Evolutionary conservation across 345 rosid species (phyloP).

Genomic region (Moringa oleifera): DNA sequence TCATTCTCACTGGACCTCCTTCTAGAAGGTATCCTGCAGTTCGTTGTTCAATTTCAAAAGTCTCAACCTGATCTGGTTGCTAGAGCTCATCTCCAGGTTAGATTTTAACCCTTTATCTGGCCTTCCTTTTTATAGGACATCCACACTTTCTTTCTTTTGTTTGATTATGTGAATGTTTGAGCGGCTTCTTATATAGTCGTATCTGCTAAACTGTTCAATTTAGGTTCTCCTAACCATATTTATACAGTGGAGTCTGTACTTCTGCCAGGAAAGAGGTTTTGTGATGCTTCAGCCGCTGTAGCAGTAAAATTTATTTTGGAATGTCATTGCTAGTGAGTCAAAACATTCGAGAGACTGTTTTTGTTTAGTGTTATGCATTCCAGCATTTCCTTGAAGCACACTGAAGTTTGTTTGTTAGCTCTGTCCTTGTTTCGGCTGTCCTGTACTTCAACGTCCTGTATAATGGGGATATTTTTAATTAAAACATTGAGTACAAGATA

Average conservation of each 20-base stretch:
- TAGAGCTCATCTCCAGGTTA: constrained; percentile 97
- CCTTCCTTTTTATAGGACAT: not conserved
- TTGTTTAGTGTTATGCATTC: too few relatives aligned
- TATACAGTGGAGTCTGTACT: not conserved
- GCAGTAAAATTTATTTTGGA: too few relatives aligned
- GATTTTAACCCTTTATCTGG: not conserved
- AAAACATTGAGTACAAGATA: too few relatives aligned
- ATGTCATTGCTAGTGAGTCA: not conserved
- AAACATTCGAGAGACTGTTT: not conserved
- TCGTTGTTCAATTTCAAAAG: constrained; percentile 81
- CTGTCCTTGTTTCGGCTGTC: not conserved
- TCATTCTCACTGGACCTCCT: constrained; percentile 62
- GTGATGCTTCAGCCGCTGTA: not conserved
- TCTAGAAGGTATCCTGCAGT: constrained; percentile 64
- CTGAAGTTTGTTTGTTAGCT: not conserved
- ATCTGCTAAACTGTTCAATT: not conserved
- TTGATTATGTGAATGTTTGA: too few relatives aligned
- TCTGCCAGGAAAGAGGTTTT: not conserved
- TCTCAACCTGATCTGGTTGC: constrained; percentile 88
- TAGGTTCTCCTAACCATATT: not conserved
- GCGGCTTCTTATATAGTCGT: too few relatives aligned
- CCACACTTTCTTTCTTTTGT: not conserved
- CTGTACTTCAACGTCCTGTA: not conserved
- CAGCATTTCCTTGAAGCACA: not conserved
- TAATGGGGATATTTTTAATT: not conserved